phyloP scores from a whole-genome alignment of 768 basidiomycete species.

The Mycena haematopus region DNA sequence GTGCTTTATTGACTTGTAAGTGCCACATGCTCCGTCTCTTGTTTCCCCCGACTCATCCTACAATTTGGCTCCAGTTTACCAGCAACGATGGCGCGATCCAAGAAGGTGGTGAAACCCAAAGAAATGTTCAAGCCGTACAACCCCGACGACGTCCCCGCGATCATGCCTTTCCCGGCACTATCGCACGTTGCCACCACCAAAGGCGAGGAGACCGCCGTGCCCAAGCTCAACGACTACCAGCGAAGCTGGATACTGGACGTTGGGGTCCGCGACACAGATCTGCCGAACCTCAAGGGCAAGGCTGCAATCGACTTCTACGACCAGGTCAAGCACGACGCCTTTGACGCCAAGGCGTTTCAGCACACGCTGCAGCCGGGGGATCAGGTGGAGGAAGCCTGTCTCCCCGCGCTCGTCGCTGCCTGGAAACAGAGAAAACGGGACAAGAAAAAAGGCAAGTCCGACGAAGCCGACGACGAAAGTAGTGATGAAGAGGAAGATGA shows the following conservation, averaged over 20 bases:
- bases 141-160: neutral
- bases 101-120: neutral
- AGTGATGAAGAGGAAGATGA: slow-evolving; percentile 9
- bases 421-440: too few relatives aligned
- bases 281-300: neutral
- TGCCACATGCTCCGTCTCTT: too few relatives aligned
- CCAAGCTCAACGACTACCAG: neutral
- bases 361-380: neutral
- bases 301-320: neutral
- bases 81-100: neutral
- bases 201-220: neutral
- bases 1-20: too few relatives aligned
- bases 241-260: neutral
- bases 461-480: neutral
- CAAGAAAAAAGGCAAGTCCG: neutral
- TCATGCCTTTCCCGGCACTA: neutral
- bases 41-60: too few relatives aligned
- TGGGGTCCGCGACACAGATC: neutral
- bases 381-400: neutral
- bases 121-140: neutral
- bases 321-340: neutral
- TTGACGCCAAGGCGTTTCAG: neutral
- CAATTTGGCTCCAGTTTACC: neutral
- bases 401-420: neutral
- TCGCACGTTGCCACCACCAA: neutral